Percentiles rank a stretch among this genome's conserved stretches.
Conservation (phyloP, 2,329 filamentous ascomycete species). For the Claviceps sp. region DNA sequence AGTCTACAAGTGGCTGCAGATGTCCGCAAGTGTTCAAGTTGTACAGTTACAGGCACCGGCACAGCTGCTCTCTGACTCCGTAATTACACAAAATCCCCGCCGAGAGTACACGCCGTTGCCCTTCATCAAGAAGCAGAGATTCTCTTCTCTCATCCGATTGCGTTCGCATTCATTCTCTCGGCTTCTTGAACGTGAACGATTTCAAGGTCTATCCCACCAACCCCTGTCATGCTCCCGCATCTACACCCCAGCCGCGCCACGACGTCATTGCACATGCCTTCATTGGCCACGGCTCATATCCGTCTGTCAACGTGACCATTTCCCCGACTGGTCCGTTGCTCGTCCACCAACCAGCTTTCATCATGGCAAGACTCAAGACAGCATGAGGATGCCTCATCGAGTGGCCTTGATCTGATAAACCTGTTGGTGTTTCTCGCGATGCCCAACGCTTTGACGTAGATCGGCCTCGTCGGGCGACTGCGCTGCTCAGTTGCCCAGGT, state of each 20-base stretch:
- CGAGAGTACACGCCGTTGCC: no score
- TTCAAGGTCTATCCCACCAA: neutral
- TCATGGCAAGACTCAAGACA: neutral
- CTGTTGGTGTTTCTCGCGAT: no score
- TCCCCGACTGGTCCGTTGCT: neutral
- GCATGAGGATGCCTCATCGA: no score
- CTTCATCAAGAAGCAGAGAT: no score
- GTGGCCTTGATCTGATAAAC: no score
- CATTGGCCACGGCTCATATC: neutral
- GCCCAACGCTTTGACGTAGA: no score
- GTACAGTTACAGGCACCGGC: no score
- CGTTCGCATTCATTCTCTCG: neutral
- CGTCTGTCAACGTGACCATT: neutral
- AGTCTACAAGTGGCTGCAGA: no score
- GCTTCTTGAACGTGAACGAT: neutral
- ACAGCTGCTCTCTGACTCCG: no score
- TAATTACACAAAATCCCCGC: no score
- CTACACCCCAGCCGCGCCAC: neutral
- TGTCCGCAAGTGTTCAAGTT: no score
- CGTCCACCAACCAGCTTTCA: neutral
- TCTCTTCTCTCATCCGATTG: neutral
- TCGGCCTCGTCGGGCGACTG: no score
- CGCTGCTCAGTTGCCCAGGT: neutral
- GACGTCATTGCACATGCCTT: constrained; percentile 1
- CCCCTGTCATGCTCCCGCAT: neutral